A percentile compares a stretch with the other conserved stretches of the same genome.
Evolutionary conservation across 2,329 filamentous ascomycete genomes (phyloP).

Genomic region (Plenodomus biglobosus): DNA sequence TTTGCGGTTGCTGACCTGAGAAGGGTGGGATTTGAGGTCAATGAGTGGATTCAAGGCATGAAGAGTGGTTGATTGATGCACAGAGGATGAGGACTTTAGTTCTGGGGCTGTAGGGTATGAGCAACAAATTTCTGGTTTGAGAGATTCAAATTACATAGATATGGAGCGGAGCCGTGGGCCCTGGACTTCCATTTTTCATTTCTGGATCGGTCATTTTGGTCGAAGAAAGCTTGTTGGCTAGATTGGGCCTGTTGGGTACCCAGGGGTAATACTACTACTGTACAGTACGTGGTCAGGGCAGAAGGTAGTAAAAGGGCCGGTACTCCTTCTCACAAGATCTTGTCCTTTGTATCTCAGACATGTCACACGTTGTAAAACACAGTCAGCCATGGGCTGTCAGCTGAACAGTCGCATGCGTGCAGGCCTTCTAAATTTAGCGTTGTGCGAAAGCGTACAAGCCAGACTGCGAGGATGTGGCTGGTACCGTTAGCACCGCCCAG

Average conservation of each 20-base stretch:
- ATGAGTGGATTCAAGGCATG: conserved; percentile 67
- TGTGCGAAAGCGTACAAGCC: background rate
- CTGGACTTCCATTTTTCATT: background rate
- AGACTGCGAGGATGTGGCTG: background rate
- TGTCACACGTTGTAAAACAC: no score
- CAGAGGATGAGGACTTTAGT: conserved; percentile 4
- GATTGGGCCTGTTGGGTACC: background rate
- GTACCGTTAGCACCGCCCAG: background rate
- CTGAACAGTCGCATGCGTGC: background rate
- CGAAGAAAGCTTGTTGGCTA: background rate
- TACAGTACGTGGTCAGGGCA: background rate
- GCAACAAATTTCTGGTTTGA: no score
- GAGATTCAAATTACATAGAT: background rate
- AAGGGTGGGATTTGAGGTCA: conserved; percentile 81
- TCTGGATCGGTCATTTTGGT: background rate
- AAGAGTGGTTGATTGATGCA: background rate
- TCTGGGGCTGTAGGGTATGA: no score
- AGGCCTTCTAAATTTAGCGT: background rate
- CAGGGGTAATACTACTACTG: no score
- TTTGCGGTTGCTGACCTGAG: conserved; percentile 60
- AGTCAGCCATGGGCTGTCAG: background rate
- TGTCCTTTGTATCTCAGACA: background rate
- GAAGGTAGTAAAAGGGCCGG: background rate
- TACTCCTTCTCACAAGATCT: background rate
- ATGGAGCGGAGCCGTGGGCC: background rate